phyloP scores from a whole-genome alignment of 176 grass and related monocot genomes.

The Carex littledalei region DNA sequence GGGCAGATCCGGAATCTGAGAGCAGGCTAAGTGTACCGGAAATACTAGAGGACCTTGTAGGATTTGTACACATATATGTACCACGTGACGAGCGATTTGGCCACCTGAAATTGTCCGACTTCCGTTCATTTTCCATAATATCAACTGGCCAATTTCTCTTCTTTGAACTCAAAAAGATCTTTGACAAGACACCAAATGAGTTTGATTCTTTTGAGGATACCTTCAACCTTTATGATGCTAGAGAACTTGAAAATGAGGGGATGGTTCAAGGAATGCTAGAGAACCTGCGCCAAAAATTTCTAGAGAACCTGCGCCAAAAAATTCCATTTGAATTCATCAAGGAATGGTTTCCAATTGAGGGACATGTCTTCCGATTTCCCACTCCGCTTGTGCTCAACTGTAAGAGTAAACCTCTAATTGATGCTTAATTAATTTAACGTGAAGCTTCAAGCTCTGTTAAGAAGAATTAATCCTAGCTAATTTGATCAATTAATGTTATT shows the following conservation, averaged over 20 bases:
- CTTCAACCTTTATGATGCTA: conserved; percentile 46
- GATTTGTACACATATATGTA: conserved; percentile 39
- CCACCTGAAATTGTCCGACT: conserved; percentile 76
- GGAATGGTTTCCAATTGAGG: conserved; percentile 44
- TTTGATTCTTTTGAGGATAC: conserved; percentile 81
- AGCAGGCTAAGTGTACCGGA: conserved; percentile 35
- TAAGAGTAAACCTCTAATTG: conserved; percentile 3
- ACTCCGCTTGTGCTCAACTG: conserved; percentile 64
- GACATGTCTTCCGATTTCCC: conserved; percentile 48
- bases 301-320: conserved; percentile 16
- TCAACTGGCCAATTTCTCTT: conserved; percentile 39
- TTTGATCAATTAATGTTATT: not conserved
- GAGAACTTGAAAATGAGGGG: not conserved
- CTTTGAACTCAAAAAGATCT: conserved; percentile 21
- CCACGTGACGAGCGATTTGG: conserved; percentile 72
- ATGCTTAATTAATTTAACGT: not conserved
- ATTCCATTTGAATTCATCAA: conserved; percentile 52
- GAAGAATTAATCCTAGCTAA: no score
- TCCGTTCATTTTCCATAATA: conserved; percentile 57
- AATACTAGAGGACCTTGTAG: not conserved
- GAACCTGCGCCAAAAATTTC: not conserved
- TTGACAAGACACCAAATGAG: conserved; percentile 41
- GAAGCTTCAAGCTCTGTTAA: no score
- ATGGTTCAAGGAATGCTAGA: conserved; percentile 4
- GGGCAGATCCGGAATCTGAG: conserved; percentile 53